These are phyloP conservation scores for Alternaria viburni DNA, from an alignment of 2,329 filamentous ascomycete species.

Conservation along the genomic window DNA sequence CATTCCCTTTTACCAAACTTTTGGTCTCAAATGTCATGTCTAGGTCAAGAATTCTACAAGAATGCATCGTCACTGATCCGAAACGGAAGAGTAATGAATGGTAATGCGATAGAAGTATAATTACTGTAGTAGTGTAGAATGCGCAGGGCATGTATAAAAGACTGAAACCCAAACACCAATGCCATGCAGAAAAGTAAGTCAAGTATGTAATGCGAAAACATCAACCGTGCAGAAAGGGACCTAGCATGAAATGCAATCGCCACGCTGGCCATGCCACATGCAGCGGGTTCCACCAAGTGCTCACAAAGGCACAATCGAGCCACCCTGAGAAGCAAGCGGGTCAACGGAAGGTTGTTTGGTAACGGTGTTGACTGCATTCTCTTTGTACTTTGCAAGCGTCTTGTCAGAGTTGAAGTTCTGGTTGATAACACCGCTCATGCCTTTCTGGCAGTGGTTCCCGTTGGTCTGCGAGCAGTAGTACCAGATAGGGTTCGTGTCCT, in stretches of 20 bases:
- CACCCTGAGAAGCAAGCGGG: constrained; percentile 24
- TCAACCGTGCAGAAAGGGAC: background rate
- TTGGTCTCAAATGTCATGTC: no score
- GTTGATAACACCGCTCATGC: constrained; percentile 78
- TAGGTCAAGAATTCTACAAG: no score
- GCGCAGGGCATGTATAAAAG: background rate
- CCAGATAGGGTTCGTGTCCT: constrained; percentile 75
- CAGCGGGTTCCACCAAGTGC: background rate
- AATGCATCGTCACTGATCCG: no score
- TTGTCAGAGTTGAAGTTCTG: constrained; percentile 36
- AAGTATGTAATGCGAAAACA: background rate
- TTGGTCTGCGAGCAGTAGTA: constrained; percentile 74
- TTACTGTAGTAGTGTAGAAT: background rate
- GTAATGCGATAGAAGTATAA: background rate
- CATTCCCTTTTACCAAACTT: background rate
- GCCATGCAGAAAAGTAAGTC: background rate
- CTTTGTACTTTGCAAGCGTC: constrained; percentile 40
- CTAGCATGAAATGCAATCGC: background rate
- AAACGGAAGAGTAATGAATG: no score
- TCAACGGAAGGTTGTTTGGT: constrained; percentile 30
- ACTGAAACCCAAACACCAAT: background rate
- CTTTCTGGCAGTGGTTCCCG: constrained; percentile 69
- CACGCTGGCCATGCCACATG: background rate
- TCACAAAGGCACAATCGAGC: constrained; percentile 33
- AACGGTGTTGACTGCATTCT: constrained; percentile 26